Base-by-base conservation (phyloP, 495 filamentous ascomycete genomes). In the Aspergillus campestris region DNA sequence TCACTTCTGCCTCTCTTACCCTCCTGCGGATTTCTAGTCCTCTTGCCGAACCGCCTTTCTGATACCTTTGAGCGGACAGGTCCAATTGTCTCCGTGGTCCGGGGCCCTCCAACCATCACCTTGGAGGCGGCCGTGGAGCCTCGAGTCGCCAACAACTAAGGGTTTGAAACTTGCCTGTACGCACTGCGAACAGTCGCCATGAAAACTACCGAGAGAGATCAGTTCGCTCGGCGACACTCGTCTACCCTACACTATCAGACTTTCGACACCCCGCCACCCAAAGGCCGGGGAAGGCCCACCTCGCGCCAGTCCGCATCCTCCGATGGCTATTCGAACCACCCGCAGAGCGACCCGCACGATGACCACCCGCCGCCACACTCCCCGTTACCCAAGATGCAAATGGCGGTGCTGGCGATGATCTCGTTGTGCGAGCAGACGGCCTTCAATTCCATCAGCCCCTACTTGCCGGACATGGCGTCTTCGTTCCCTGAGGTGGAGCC, bases 381-480 rank as follows among this genome's bases (percentile, higher is more conserved):
- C 0, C 87, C 90, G 0, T 69, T 96, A 18, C 92, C 92, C 1
- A 83, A 76, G 52, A 82, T 69, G 56, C 94, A 97, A 63, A 82
- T 98, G 42, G 72, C 76, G 5, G 79, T 95, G 2, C 72, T 98
- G 24, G 92, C 89, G 2, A 65, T 97, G 51, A 86, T 98, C 38
- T 88, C 89, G 3, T 73, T 98, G 13, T 83, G 86, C 30, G 92
- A 98, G 53, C 92, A 98, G 66, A 96, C 94, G 0, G 92, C 92
- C 1, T 77, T 98, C 55, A 97, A 98, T 57, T 92, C 86, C 10
- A 94, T 98, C 49, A 85, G 84, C n/a, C 92, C 92, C 0, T 98
- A 98, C 63, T 78, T 98, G 0, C 92, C 92, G 0, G 78, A 88
- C 45, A 97, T 97, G 91, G 80, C 86, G 2, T 79, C 82, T 8